These are phyloP conservation scores for Odontarrhena argentea DNA, from an alignment of 345 rosid genomes.

Conservation along the genomic window DNA sequence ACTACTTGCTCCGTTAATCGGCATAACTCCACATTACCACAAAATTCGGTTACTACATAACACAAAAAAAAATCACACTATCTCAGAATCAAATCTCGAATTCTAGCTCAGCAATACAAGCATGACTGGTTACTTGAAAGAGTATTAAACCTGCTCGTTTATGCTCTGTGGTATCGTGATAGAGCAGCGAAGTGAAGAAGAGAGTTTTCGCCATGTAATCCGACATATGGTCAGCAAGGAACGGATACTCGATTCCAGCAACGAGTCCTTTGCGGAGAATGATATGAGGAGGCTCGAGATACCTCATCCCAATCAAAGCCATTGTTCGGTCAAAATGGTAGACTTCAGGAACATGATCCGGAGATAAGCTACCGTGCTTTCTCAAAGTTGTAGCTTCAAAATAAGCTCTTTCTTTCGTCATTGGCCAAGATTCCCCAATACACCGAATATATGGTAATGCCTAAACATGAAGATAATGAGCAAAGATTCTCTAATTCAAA, in stretches of 20 bases:
- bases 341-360: conserved; percentile 85
- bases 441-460: conserved; percentile 91
- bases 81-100: background rate
- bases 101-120: conserved; percentile 12
- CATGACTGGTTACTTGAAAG: background rate
- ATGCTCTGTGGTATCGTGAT: conserved; percentile 75
- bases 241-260: conserved; percentile 79
- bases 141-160: conserved; percentile 54
- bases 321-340: conserved; percentile 87
- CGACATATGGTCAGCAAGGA: conserved; percentile 75
- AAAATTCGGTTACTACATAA: conserved; percentile 84
- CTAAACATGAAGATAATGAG: conserved; percentile 36
- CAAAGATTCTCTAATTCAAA: background rate
- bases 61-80: background rate
- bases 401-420: conserved; percentile 93
- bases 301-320: conserved; percentile 94
- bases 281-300: conserved; percentile 92
- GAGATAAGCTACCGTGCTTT: conserved; percentile 67
- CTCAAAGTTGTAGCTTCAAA: conserved; percentile 69
- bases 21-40: conserved; percentile 92
- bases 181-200: conserved; percentile 76
- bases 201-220: conserved; percentile 87
- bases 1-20: conserved; percentile 94
- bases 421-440: conserved; percentile 96
- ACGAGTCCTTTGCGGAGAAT: conserved; percentile 89